Evolutionary conservation across 192 early-diverging fungal species (phyloP), one percentile per base, ranked within the genome.

Genomic region (Podila epicladia): DNA sequence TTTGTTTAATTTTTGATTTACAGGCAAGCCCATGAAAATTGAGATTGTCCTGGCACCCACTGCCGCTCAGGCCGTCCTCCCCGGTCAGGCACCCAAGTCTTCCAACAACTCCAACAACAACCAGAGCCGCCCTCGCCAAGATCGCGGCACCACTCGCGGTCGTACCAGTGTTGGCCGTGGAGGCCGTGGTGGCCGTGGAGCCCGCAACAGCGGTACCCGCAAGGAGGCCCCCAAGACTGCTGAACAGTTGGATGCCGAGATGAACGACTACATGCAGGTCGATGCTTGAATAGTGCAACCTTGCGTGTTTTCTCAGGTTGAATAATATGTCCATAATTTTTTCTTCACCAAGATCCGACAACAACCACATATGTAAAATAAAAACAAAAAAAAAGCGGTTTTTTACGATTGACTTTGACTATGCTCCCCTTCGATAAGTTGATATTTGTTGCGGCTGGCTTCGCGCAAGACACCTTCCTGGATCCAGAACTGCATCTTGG

Each of bases 191-290:
- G 74, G 83, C 22, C 65, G 83, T 64, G 69, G 85, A 5, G 85
- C 83, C 32, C 73, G 87, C 20, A 50, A 32, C 13, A 26, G 41
- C 41, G 41, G 67, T 22, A 60, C 69, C 29, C 83, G 84, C 45
- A 82, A 71, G 72, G 73, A 62, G 32, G 66, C 74, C 45, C 75
- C 70, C 64, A 84, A 84, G 69, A 86, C 85, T 37, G 75, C 82
- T 20, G 83, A 84, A 41, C 73, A 86, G 67, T 72, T 86, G 63
- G 85, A 86, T 61, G 83, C 82, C 4, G 85, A 86, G 69, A 86
- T 86, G 83, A 77, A 60, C 38, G 85, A 86, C 59, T 86, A 86
- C 63, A 86, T 86, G 85, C 82, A 84, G 26, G 83, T 86, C 50
- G 85, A 86, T 55, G 79, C 77, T 11, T 80, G 73, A 69, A 60